Evolutionary conservation across 2,329 filamentous ascomycete genomes (phyloP), one percentile per base, ranked within the genome.

Genomic region (Epichloe coenophiala): DNA sequence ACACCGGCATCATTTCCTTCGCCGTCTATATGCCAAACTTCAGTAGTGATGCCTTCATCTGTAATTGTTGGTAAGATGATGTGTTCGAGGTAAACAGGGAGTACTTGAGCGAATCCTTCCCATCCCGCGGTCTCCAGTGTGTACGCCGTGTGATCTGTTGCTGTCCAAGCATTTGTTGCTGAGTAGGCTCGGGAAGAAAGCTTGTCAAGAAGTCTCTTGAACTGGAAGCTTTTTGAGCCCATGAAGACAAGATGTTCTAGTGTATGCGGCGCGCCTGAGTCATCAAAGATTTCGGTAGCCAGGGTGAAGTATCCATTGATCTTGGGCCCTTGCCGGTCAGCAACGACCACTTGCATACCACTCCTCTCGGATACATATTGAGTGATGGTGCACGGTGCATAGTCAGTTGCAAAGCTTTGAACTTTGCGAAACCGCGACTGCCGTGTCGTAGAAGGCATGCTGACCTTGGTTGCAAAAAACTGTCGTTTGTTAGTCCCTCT

Each of bases 311-410:
- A 95, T 36, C 93, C 93, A 58, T 87, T 85, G 54, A 96, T 79
- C 67, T 96, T 97, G n/a, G 93, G 93, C 0, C 93, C 91, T 64
- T 93, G 82, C 59, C 89, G 84, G 64, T 97, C 86, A 58, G 94
- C 88, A 47, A 96, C 87, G 40, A 95, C 82, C 36, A 95, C 86
- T 58, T 90, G 84, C 88, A 98, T 93, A 48, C 93, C 93, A 55
- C 91, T 98, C 56, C 88, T 78, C 59, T 88, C 81, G 5, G 93
- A 98, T 62, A 94, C 88, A 86, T 98, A 98, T 65, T 96, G 90
- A 21, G 88, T 91, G 67, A 98, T 86, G 50, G 77, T 81, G 55
- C 86, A 86, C 9, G 90, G 86, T 12, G 90, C 88, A 71, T 96
- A 98, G 63, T 96, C 87, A 7, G 87, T 84, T 57, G 85, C 77